Percentiles rank a stretch among this genome's conserved stretches.
Evolutionary conservation across 2,329 filamentous ascomycete genomes (phyloP).

Genomic region (Westerdykella sp.): DNA sequence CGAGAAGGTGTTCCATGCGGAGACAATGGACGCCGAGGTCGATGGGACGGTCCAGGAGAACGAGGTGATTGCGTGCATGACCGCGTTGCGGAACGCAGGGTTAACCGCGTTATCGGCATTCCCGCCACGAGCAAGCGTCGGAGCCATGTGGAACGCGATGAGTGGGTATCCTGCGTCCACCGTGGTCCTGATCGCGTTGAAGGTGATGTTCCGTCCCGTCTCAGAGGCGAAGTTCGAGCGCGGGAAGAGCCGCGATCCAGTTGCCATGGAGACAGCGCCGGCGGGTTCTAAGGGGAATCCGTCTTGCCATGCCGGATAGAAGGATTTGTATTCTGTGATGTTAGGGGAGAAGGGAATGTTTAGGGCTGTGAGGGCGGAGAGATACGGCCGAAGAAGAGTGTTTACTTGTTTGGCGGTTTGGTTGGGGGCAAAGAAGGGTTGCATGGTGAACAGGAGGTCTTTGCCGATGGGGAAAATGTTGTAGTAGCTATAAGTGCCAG

Average conservation of each 20-base stretch:
- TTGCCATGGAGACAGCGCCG: constrained; percentile 8
- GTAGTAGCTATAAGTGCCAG: constrained; percentile 16
- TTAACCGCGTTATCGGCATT: constrained; percentile 23
- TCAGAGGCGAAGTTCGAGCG: constrained; percentile 19
- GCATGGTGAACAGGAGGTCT: constrained; percentile 12
- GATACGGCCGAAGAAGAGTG: constrained; percentile 11
- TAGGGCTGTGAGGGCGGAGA: constrained; percentile 10
- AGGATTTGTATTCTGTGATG: constrained; percentile 20
- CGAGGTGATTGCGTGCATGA: constrained; percentile 18
- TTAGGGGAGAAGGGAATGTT: constrained; percentile 27
- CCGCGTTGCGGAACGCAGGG: constrained; percentile 19
- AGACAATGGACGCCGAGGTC: neutral
- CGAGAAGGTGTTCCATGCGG: constrained; percentile 8
- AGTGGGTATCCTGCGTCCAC: constrained; percentile 19
- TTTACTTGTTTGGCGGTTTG: constrained; percentile 10
- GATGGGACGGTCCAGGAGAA: constrained; percentile 7
- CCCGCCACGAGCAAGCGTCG: constrained; percentile 12
- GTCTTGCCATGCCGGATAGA: constrained; percentile 26
- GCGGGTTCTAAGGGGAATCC: constrained; percentile 19
- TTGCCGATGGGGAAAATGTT: constrained; percentile 9
- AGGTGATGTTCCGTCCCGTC: constrained; percentile 21
- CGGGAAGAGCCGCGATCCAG: constrained; percentile 14
- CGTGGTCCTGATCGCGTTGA: constrained; percentile 12
- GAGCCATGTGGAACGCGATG: constrained; percentile 17
- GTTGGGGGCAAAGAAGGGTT: constrained; percentile 20